A percentile compares a stretch with the other conserved stretches of the same genome.
These are phyloP conservation scores for Cladosporium colombiae DNA, from an alignment of 2,329 filamentous ascomycete species.

Conservation along the genomic window DNA sequence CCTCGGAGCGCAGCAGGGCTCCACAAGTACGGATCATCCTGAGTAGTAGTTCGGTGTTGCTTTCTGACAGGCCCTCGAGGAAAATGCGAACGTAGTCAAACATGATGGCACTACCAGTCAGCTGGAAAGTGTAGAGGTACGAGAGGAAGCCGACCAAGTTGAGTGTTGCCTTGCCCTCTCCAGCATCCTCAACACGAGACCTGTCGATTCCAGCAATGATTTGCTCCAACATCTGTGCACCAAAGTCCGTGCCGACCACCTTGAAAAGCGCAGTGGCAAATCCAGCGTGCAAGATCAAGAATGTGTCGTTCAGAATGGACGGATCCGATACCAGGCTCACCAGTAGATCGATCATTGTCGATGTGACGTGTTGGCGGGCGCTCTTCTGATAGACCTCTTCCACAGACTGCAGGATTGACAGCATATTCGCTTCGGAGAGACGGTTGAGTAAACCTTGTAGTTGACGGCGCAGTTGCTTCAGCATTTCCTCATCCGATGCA, in stretches of 20 bases:
- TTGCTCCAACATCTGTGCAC: conserved; percentile 78
- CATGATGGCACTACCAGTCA: conserved; percentile 77
- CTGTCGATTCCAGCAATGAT: conserved; percentile 74
- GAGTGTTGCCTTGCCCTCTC: conserved; percentile 61
- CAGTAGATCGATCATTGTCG: conserved; percentile 73
- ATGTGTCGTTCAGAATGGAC: conserved; percentile 79
- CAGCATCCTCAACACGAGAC: conserved; percentile 31
- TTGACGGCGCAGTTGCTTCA: conserved; percentile 72
- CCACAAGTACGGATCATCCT: conserved; percentile 80
- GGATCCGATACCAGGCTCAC: conserved; percentile 78
- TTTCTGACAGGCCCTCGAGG: conserved; percentile 72
- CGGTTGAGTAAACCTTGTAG: conserved; percentile 89
- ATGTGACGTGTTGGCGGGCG: conserved; percentile 84
- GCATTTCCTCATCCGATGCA: conserved; percentile 65
- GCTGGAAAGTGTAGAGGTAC: conserved; percentile 88
- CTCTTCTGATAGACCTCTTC: conserved; percentile 82
- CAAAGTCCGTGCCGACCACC: conserved; percentile 83
- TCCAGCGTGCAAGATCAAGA: conserved; percentile 85
- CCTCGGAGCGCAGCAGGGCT: conserved; percentile 80
- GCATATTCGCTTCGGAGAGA: conserved; percentile 84
- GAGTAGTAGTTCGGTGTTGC: conserved; percentile 85
- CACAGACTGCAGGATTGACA: conserved; percentile 79
- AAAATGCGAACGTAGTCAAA: conserved; percentile 89
- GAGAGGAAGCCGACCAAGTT: conserved; percentile 83
- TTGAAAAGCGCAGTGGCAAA: conserved; percentile 89